phyloP scores from a whole-genome alignment of 305 asterid genomes.

The Fraxinus sp. region DNA sequence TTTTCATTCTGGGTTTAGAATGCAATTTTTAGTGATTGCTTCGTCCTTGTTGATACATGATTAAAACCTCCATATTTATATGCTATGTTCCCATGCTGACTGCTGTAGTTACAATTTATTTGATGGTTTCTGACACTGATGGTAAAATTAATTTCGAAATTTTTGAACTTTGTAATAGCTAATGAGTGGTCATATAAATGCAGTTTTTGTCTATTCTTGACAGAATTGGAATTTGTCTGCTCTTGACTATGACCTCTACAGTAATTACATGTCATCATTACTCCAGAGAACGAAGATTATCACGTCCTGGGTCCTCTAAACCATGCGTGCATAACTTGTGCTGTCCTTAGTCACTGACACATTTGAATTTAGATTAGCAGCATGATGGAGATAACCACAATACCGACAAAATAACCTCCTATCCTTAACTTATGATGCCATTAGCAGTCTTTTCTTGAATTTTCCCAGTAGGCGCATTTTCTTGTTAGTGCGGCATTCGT shows the following conservation, averaged over 20 bases:
- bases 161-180: background rate
- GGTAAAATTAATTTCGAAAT: background rate
- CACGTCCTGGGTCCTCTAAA: slow-evolving; percentile 10
- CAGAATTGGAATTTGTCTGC: background rate
- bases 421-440: slow-evolving; percentile 32
- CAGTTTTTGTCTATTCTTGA: background rate
- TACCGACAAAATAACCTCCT: slow-evolving; percentile 14
- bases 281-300: background rate
- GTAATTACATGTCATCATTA: background rate
- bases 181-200: background rate
- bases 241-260: background rate
- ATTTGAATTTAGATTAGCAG: slow-evolving; percentile 9
- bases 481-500: slow-evolving; percentile 27
- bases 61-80: background rate
- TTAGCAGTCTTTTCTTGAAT: slow-evolving; percentile 29
- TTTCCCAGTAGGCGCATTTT: slow-evolving; percentile 18
- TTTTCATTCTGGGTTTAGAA: background rate
- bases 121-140: background rate
- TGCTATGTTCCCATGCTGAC: background rate
- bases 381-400: slow-evolving; percentile 13
- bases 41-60: background rate
- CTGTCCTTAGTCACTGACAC: background rate
- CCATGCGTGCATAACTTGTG: background rate
- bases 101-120: background rate
- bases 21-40: background rate